Evolutionary conservation across 176 grass and related monocot genomes (phyloP).

Genomic region (Eragrostis nindensis): DNA sequence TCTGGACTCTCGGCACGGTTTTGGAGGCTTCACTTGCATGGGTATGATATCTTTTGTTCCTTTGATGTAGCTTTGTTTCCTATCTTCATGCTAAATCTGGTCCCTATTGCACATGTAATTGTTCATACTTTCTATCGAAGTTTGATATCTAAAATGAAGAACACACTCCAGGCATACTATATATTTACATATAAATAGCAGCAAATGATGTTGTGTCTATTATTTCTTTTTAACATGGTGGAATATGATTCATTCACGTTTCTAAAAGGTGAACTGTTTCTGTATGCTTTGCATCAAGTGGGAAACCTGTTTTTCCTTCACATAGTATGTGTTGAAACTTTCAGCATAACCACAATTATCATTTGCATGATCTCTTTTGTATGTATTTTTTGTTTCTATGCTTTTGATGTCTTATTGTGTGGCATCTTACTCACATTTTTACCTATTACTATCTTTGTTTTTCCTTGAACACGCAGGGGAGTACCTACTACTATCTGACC

Average conservation of each 20-base stretch:
- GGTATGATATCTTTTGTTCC: slow-evolving; percentile 41
- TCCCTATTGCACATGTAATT: neutral
- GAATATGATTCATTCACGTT: neutral
- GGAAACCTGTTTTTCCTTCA: neutral
- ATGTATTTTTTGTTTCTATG: neutral
- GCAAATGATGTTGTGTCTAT: neutral
- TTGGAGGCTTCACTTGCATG: slow-evolving; percentile 81
- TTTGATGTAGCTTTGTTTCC: neutral
- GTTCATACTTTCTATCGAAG: neutral
- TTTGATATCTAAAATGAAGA: neutral
- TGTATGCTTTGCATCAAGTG: neutral
- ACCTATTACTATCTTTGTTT: too few relatives aligned
- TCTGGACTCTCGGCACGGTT: slow-evolving; percentile 74
- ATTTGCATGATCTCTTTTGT: neutral
- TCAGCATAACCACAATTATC: neutral
- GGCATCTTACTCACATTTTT: neutral
- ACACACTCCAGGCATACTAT: neutral
- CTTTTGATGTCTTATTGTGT: neutral
- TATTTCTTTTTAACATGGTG: neutral
- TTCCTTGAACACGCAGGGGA: too few relatives aligned
- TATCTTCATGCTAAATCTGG: neutral
- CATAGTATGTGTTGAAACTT: neutral
- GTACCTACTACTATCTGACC: neutral
- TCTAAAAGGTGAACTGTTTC: neutral
- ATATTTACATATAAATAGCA: neutral